These are phyloP conservation scores for Sorghum bicolor DNA, from an alignment of 176 grass and related monocot species.

Conservation along the genomic window DNA sequence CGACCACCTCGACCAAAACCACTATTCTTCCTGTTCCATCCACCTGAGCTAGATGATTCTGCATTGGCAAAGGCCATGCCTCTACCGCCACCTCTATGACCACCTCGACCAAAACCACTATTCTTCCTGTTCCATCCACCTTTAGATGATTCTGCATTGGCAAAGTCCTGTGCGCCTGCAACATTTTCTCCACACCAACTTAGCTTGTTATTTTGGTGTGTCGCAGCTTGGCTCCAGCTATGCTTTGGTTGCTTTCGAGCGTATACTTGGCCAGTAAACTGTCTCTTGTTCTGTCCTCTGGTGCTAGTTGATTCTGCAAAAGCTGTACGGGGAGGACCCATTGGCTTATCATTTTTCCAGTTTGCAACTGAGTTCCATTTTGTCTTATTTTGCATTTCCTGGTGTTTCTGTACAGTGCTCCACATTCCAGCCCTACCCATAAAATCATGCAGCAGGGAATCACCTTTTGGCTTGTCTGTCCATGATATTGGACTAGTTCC, in stretches of 20 bases:
- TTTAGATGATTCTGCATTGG: constrained; percentile 24
- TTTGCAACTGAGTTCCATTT: constrained; percentile 16
- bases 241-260: not conserved
- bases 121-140: constrained; percentile 20
- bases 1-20: constrained; percentile 13
- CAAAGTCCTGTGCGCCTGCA: not conserved
- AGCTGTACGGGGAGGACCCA: not conserved
- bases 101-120: constrained; percentile 17
- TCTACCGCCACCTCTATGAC: not conserved
- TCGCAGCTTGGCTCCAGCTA: constrained; percentile 23
- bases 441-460: not conserved
- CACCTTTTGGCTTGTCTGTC: constrained; percentile 21
- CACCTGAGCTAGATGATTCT: constrained; percentile 20
- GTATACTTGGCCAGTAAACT: constrained; percentile 9
- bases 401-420: not conserved
- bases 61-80: not conserved
- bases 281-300: constrained; percentile 1
- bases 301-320: not conserved
- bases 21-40: constrained; percentile 18
- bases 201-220: constrained; percentile 6
- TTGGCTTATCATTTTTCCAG: constrained; percentile 20
- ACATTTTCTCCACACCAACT: constrained; percentile 23
- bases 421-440: not conserved
- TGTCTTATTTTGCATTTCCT: constrained; percentile 1
- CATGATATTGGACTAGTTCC: constrained; percentile 32